Base-by-base conservation (phyloP, 352 stramenopile species). In the Phytophthora vignae region DNA sequence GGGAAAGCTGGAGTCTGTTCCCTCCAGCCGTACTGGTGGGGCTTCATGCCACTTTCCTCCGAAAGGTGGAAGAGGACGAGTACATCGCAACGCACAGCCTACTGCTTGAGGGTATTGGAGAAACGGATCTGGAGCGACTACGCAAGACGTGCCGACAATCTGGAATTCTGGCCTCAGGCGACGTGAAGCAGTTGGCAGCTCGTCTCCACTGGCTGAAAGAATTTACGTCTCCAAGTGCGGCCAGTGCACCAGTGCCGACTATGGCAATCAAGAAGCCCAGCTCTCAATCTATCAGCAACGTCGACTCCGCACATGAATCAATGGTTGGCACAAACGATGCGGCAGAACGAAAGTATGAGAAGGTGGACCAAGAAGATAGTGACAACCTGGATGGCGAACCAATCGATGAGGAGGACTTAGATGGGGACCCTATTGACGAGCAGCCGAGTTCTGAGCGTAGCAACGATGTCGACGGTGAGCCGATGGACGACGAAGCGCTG, bases 1-100 rank as follows among this genome's bases (percentile, higher is more conserved):
- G 88, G 88, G 85, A 89, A 62, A 90, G 71, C 40, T 95, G 88
- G 88, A 94, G 86, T 69, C 61, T 95, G 14, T 95, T 95, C 40
- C 87, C 88, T 6, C 88, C 88, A 15, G 76, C 80, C 9, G 88
- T 90, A 44, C 73, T 95, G 14, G 84, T 94, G n/a, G 88, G 88
- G 1, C 68, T 95, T 27, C 91, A 95, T 68, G 88, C 88, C 48
- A 94, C 88, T 15, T 95, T 95, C 29, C 27, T 95, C 55, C 68
- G 83, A 27, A 95, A 93, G 68, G 21, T 83, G n/a, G 86, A 92
- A 22, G 85, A 93, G 59, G 60, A 77, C 7, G 83, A 85, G 29
- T 87, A 89, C 42, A 65, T 83, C 5, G 60, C 44, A 9, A 58
- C 58, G 14, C 55, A 55, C 25, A 55, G 31, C 12, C 15, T 72